These are phyloP conservation scores for Mycena floridula DNA, from an alignment of 768 basidiomycete species.

Conservation along the genomic window DNA sequence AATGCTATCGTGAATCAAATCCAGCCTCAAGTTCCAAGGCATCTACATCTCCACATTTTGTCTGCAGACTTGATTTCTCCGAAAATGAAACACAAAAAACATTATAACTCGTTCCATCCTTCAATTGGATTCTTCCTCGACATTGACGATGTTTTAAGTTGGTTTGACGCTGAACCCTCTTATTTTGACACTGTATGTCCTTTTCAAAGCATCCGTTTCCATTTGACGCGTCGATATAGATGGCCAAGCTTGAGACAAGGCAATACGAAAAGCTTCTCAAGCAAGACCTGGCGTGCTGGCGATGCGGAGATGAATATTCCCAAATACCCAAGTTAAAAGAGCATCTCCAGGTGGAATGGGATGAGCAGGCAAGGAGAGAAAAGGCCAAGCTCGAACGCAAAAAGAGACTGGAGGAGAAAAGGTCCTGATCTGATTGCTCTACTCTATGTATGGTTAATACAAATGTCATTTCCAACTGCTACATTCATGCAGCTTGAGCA, in stretches of 20 bases:
- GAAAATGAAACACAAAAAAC: conserved; percentile 78
- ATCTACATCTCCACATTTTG: conserved; percentile 81
- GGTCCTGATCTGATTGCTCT: background rate
- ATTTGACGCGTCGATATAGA: conserved; percentile 27
- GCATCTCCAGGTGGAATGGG: conserved; percentile 75
- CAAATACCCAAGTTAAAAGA: conserved; percentile 71
- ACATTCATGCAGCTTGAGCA: no score
- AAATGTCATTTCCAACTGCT: no score
- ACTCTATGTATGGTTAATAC: no score
- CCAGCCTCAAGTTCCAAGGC: conserved; percentile 33
- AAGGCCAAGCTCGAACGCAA: conserved; percentile 35
- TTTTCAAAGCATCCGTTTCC: background rate
- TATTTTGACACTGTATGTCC: conserved; percentile 45
- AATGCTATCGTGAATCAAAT: background rate
- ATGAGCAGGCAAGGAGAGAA: conserved; percentile 35
- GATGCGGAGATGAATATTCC: conserved; percentile 26
- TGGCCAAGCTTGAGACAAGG: conserved; percentile 41
- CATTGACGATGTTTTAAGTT: conserved; percentile 69
- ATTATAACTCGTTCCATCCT: conserved; percentile 90
- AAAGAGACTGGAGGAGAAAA: conserved; percentile 29
- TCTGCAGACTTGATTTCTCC: conserved; percentile 71
- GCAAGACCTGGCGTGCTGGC: conserved; percentile 61
- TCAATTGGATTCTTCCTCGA: conserved; percentile 78
- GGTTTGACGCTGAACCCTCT: conserved; percentile 65
- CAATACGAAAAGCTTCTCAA: conserved; percentile 66